Evolutionary conservation across 140 eudicot genomes (phyloP).

Genomic region (Senecio squalidus): DNA sequence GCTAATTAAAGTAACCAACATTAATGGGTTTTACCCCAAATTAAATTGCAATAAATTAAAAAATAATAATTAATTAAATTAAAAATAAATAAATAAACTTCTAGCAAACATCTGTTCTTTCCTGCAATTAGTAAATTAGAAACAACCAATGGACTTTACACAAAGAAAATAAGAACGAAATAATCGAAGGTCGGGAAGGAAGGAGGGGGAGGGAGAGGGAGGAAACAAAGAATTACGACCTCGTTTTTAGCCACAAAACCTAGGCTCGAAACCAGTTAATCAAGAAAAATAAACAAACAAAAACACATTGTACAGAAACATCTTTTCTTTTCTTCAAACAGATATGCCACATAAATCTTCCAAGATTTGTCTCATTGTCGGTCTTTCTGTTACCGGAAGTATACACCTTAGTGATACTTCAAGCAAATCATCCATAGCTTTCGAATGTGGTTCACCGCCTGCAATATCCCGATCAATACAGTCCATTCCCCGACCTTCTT

Average conservation of each 20-base stretch:
- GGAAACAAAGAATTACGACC: constrained; percentile 33
- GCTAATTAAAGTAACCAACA: constrained; percentile 9
- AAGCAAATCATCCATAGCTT: constrained; percentile 90
- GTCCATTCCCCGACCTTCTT: constrained; percentile 89
- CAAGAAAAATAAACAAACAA: constrained; percentile 23
- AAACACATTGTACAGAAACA: constrained; percentile 33
- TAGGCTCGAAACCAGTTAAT: constrained; percentile 34
- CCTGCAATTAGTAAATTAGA: constrained; percentile 38
- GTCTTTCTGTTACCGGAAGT: constrained; percentile 89
- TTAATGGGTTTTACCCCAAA: constrained; percentile 2
- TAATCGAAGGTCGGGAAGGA: too few species aligned
- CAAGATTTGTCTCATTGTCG: constrained; percentile 75
- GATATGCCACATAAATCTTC: constrained; percentile 72
- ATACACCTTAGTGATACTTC: constrained; percentile 83
- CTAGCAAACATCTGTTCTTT: constrained; percentile 40
- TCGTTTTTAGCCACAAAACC: constrained; percentile 29
- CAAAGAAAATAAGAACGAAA: constrained; percentile 26
- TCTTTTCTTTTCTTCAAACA: constrained; percentile 66
- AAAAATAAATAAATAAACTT: constrained; percentile 1
- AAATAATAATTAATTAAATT: constrained; percentile 13
- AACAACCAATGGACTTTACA: constrained; percentile 44
- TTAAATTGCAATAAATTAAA: constrained; percentile 5
- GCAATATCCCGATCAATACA: constrained; percentile 86
- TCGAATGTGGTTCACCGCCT: constrained; percentile 61
- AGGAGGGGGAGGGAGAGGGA: constrained; percentile 23